Evolutionary conservation across 2,329 filamentous ascomycete genomes (phyloP), one percentile per base, ranked within the genome.

Genomic region (Penicillium sp.): DNA sequence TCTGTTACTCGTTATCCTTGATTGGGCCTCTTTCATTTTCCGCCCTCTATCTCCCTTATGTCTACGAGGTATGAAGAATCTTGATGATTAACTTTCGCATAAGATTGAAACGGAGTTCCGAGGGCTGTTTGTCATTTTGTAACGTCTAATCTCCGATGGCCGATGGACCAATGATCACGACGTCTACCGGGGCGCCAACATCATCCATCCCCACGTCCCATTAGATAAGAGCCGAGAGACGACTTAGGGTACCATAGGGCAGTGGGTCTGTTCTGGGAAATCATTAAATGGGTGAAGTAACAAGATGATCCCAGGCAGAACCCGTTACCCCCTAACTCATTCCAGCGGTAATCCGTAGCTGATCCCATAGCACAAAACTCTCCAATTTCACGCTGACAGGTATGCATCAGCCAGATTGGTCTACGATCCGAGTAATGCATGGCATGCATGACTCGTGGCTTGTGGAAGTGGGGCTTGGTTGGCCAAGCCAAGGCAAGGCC

Each of bases 391-490:
- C 23, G 39, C 39, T 45, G 29, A 42, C 23, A 43, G 34, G 43
- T 45, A 40, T 29, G 58, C 51, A 51, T 56, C 54, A 55, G 51
- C 57, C 59, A 52, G 58, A 50, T 45, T 45, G 43, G 44, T 26
- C 18, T 28, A 31, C 19, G 49, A 56, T 51, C 36, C 52, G 37
- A 45, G 19, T 24, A 57, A 54, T 52, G 46, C 58, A 57, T 60
- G 59, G 55, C 59, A 24, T 63, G 50, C 60, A 64, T 60, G 52
- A 58, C 59, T 63, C 62, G 59, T 59, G 62, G 49, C 48, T 42
- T 33, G 29, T 28, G 16, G n/a, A 13, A 33, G 40, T 54, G 39
- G 18, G 37, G 19, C 31, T 26, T 39, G 6, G 16, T 14, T 31
- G 16, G 37, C 18, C 29, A 45, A 18, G 29, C 28, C 48, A 24